Evolutionary conservation across 805 yeast genomes (phyloP).

Genomic region (Candida quercuum): DNA sequence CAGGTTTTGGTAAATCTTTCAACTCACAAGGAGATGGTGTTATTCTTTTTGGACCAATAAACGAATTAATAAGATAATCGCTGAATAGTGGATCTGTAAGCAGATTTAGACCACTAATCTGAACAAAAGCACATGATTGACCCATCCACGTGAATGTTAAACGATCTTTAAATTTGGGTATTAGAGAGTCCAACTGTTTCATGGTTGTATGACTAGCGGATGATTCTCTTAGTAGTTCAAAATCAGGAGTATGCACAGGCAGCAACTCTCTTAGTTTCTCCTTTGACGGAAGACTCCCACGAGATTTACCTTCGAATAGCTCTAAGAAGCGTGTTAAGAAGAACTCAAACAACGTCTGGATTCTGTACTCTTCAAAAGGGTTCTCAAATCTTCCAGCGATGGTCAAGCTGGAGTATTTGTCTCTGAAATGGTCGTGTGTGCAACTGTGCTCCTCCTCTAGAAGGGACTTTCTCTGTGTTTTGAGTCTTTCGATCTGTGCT

Average conservation of each 20-base stretch:
- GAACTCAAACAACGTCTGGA: conserved; percentile 87
- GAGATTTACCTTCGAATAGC: conserved; percentile 50
- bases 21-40: conserved; percentile 67
- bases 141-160: conserved; percentile 87
- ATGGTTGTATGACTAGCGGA: conserved; percentile 9
- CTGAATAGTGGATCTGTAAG: conserved; percentile 83
- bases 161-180: conserved; percentile 38
- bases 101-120: conserved; percentile 65
- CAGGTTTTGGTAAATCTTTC: conserved; percentile 59
- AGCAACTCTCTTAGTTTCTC: conserved; percentile 47
- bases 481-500: conserved; percentile 24
- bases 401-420: conserved; percentile 40
- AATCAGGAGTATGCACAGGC: conserved; percentile 52
- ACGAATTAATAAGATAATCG: conserved; percentile 54
- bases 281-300: conserved; percentile 53
- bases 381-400: conserved; percentile 80
- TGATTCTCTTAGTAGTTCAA: conserved; percentile 19
- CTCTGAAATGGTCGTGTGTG: conserved; percentile 16
- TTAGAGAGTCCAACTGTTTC: conserved; percentile 10
- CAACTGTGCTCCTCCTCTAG: conserved; percentile 14
- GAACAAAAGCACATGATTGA: conserved; percentile 78
- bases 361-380: conserved; percentile 86
- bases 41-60: conserved; percentile 81
- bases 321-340: conserved; percentile 67
- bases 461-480: conserved; percentile 9